A percentile compares a stretch with the other conserved stretches of the same genome.
phyloP scores from a whole-genome alignment of 2,329 filamentous ascomycete genomes.

The Camptophora hylomeconis region DNA sequence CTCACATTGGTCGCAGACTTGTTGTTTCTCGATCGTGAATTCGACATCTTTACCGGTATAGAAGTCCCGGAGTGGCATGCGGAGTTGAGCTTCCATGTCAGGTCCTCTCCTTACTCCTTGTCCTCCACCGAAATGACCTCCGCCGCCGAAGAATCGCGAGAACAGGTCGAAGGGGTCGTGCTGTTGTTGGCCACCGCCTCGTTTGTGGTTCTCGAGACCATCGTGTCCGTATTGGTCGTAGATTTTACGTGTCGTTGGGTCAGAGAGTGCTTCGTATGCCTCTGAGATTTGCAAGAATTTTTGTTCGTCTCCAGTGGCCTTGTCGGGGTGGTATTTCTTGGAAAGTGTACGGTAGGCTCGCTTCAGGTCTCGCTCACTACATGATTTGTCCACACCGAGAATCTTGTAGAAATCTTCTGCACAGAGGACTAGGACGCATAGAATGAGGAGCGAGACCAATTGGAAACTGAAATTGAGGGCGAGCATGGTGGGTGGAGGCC shows the following conservation, averaged over 20 bases:
- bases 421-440: constrained; percentile 10
- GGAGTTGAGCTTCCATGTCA: constrained; percentile 76
- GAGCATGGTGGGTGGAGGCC: constrained; percentile 9
- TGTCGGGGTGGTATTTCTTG: constrained; percentile 95
- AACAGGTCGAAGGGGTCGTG: constrained; percentile 95
- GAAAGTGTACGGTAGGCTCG: constrained; percentile 81
- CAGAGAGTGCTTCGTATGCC: constrained; percentile 84
- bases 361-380: constrained; percentile 80
- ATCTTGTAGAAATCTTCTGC: constrained; percentile 47
- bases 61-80: constrained; percentile 73
- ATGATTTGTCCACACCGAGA: constrained; percentile 65
- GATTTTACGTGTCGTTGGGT: constrained; percentile 66
- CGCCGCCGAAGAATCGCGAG: constrained; percentile 89
- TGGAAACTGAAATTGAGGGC: constrained; percentile 9
- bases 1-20: constrained; percentile 84
- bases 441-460: constrained; percentile 10
- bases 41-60: constrained; percentile 81
- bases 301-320: constrained; percentile 76
- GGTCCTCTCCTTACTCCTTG: constrained; percentile 47
- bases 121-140: constrained; percentile 50
- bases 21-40: constrained; percentile 86
- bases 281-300: constrained; percentile 92
- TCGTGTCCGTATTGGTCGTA: constrained; percentile 95
- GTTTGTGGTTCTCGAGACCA: constrained; percentile 69
- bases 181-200: constrained; percentile 47